phyloP scores from a whole-genome alignment of 305 asterid species.

The Solanum hybrid region DNA sequence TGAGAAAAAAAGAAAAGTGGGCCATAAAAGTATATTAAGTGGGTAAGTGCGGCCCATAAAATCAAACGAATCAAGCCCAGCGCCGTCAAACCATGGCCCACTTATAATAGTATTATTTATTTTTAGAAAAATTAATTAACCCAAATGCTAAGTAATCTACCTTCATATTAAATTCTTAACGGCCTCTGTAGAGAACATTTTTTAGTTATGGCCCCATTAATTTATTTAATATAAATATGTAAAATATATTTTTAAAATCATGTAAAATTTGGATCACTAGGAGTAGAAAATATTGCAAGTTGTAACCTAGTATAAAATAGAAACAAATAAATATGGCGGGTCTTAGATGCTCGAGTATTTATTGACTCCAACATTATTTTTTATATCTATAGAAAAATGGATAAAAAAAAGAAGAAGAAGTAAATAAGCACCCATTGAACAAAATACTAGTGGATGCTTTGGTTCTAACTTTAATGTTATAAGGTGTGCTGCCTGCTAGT shows the following conservation, averaged over 20 bases:
- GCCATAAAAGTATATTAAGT: slow-evolving; percentile 1
- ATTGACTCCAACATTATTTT: neutral
- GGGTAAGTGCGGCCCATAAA: neutral
- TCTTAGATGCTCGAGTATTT: too few species aligned
- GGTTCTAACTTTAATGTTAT: neutral
- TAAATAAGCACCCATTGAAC: neutral
- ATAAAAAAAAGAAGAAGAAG: too few species aligned
- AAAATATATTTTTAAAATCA: neutral
- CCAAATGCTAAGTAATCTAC: neutral
- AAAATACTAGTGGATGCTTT: neutral
- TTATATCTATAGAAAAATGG: neutral
- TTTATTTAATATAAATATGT: neutral
- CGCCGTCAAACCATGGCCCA: slow-evolving; percentile 9
- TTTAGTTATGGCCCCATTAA: neutral
- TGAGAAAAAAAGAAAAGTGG: slow-evolving; percentile 10
- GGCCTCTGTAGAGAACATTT: neutral
- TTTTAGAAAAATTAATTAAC: neutral
- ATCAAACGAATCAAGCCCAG: slow-evolving; percentile 5
- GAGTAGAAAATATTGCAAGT: neutral
- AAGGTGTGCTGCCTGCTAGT: neutral
- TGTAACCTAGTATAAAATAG: neutral
- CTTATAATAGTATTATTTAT: neutral
- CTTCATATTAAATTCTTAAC: neutral
- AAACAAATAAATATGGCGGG: neutral
- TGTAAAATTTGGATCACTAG: neutral